Conservation (phyloP, 208 protist species). For the Leishmania tropica region DNA sequence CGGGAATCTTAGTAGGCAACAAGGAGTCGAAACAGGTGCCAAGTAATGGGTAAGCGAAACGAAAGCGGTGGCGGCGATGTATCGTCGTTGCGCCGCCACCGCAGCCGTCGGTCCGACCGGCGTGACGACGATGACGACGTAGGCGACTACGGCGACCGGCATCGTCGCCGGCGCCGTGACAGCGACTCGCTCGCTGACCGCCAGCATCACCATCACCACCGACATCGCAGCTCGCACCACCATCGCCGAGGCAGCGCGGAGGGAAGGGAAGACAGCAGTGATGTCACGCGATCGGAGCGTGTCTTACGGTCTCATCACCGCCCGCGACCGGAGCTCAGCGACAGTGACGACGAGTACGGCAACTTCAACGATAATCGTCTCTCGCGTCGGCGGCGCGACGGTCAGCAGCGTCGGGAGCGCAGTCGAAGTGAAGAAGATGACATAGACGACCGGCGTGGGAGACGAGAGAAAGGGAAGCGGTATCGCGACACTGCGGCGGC, state of each 20-base stretch:
- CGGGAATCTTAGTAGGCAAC: background rate
- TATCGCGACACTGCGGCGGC: background rate
- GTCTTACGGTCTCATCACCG: slow-evolving; percentile 12
- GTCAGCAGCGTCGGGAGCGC: background rate
- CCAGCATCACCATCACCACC: slow-evolving; percentile 7
- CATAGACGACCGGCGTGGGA: background rate
- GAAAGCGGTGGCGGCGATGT: slow-evolving; percentile 14
- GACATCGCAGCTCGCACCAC: slow-evolving; percentile 4
- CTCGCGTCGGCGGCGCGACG: slow-evolving; percentile 1
- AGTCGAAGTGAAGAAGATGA: slow-evolving; percentile 3
- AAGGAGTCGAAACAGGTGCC: background rate
- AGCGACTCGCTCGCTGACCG: background rate
- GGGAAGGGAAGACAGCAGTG: background rate
- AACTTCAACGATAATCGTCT: slow-evolving; percentile 1
- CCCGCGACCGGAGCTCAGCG: background rate
- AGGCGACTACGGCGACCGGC: background rate
- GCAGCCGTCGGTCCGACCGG: slow-evolving; percentile 10
- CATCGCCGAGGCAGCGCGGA: slow-evolving; percentile 9
- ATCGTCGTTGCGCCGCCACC: slow-evolving; percentile 5
- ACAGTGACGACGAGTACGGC: slow-evolving; percentile 4
- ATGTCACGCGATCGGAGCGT: background rate
- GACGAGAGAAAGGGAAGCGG: background rate
- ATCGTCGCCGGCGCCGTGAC: slow-evolving; percentile 7
- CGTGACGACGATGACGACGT: background rate
- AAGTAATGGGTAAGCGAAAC: slow-evolving; percentile 14